Evolutionary conservation across 148 eudicot species (phyloP), one percentile per base, ranked within the genome.

Genomic region (Euryodendron excelsum): DNA sequence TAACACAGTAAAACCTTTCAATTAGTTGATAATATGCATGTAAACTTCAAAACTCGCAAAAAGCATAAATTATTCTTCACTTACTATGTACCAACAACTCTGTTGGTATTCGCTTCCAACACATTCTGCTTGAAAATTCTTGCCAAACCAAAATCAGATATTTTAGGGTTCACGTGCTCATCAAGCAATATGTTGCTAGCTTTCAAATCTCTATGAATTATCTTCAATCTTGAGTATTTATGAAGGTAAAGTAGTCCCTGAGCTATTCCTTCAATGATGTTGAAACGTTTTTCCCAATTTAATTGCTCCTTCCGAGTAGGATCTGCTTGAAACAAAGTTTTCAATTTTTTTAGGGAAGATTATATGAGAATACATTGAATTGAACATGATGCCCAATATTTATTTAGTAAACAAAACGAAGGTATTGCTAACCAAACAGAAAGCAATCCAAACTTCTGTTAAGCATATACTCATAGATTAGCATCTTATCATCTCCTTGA

Each of bases 91-190:
- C 86, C 86, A 17, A 65, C 82, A 64, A 68, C 41, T 41, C 78
- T 79, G 10, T 25, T 66, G 3, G 86, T 83, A n/a, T 30, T 79
- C 33, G 77, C 82, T 56, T 83, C 74, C 3, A 58, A 31, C n/a
- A 55, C 69, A 23, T 76, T 66, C 21, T 79, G 76, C 61, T 79
- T 79, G 28, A 76, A 79, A 28, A 83, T 83, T 83, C 80, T 83
- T 18, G 85, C 85, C 78, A 83, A 70, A 28, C 85, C 85, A 78
- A 82, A 82, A 79, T 83, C 82, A n/a, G 85, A 61, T 28, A 83
- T 83, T 45, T 83, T 83, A 1, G 85, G 82, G 21, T 68, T 79
- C 82, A 83, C 62, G 37, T 75, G 55, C 17, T 79, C 80, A 20
- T 82, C 82, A 39, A 82, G 80, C 21, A 82, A 76, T 45, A 82